Conservation (phyloP, 2,329 filamentous ascomycete species). For the Pezicula radicicola region DNA sequence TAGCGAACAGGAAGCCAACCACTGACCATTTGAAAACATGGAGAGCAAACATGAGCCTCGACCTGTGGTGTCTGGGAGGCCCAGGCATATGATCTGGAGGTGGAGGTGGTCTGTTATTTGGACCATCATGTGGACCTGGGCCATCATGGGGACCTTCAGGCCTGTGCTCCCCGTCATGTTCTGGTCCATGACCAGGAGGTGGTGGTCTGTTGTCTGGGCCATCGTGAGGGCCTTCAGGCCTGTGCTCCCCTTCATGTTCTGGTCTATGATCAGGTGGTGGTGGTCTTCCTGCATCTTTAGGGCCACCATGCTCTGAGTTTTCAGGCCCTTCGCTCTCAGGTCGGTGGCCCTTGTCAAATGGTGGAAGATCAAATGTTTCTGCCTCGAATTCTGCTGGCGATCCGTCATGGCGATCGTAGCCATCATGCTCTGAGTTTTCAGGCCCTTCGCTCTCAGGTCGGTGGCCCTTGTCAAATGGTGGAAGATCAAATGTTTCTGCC, state of each 20-base stretch:
- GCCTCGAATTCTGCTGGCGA: not conserved
- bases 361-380: not conserved
- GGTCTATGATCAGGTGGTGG: not conserved
- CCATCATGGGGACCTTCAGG: not conserved
- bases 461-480: constrained; percentile 1
- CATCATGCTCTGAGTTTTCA: not conserved
- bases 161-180: not conserved
- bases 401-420: not conserved
- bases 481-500: not conserved
- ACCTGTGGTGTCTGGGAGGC: not conserved
- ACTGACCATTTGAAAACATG: constrained; percentile 16
- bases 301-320: not conserved
- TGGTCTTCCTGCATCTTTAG: not conserved
- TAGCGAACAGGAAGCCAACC: constrained; percentile 20
- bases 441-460: not conserved
- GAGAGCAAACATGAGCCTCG: constrained; percentile 2
- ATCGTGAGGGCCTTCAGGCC: not conserved
- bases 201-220: not conserved
- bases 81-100: not conserved
- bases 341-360: not conserved
- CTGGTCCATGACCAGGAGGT: not conserved
- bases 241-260: not conserved
- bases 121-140: not conserved
- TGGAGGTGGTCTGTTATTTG: not conserved
- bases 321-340: not conserved